Evolutionary conservation across 495 filamentous ascomycete species (phyloP), one percentile per base, ranked within the genome.

Genomic region (Bryoglossum gracile): DNA sequence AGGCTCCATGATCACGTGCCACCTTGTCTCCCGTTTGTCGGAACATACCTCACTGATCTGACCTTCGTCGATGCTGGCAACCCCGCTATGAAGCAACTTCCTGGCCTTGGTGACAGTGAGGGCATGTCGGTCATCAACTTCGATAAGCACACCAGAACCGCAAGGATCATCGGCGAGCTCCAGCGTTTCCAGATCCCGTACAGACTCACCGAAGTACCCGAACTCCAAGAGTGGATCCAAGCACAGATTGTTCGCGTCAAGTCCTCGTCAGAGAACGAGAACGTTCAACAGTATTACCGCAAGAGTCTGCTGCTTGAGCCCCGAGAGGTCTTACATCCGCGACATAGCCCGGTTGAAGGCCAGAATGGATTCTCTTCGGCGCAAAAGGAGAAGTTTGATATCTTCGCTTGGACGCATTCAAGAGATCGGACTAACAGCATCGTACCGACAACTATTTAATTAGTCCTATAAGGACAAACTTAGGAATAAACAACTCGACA

Each of bases 171-270:
- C 61, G 87, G 88, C 48, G 90, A 97, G 56, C 76, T 97, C 9
- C 92, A 97, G 64, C 82, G 92, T 21, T 99, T 99, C 75, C 94
- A 99, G 62, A 86, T 95, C 38, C 92, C 94, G 0, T 95, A 99
- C 59, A 81, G 83, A 14, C 75, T 99, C 13, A 73, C 76, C 3
- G 87, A 94, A 57, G 70, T 97, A 11, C 79, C 87, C 0, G 94
- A 97, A 56, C 73, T 99, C 58, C 91, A 97, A 65, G 82, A 90
- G 33, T 97, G 90, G 92, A 82, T 99, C 64, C 79, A 91, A 55
- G 74, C 78, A 11, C 83, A 97, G 65, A 77, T 97, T 53, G 72
- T 84, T 3, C 81, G 87, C 14, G 86, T 95, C 16, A 84, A 86
- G 6, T 82, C 82, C 19, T 55, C 54, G 17, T 80, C 77, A 24